These are phyloP conservation scores for Waltiozyma sp. DNA, from an alignment of 1,139 yeast genomes.

Conservation along the genomic window DNA sequence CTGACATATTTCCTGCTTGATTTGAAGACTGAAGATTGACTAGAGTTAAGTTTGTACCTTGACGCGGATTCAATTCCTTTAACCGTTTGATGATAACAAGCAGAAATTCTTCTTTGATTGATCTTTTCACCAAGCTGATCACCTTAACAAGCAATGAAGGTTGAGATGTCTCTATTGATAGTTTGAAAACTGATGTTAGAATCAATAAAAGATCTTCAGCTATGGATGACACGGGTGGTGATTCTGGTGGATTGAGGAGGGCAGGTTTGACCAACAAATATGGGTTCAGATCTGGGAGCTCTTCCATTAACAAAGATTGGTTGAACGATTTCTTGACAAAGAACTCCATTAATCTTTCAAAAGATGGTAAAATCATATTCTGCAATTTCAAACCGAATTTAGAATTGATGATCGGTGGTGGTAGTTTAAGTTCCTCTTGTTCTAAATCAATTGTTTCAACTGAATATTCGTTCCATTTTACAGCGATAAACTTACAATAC, in stretches of 20 bases:
- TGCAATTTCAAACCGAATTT: constrained; percentile 50
- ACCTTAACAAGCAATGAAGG: constrained; percentile 41
- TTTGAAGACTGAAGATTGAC: neutral
- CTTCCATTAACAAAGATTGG: constrained; percentile 73
- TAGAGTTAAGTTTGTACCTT: constrained; percentile 17
- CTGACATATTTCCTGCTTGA: too few relatives aligned
- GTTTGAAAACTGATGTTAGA: constrained; percentile 52
- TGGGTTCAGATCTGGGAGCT: constrained; percentile 40
- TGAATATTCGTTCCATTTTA: constrained; percentile 43
- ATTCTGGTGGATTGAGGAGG: constrained; percentile 8
- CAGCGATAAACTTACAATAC: constrained; percentile 65
- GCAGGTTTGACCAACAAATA: constrained; percentile 6
- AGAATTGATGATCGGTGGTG: constrained; percentile 48
- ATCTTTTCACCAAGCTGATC: constrained; percentile 32
- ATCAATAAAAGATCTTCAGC: constrained; percentile 78
- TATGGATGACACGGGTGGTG: constrained; percentile 64
- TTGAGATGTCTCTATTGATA: constrained; percentile 52
- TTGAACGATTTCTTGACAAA: constrained; percentile 73
- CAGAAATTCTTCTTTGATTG: constrained; percentile 36
- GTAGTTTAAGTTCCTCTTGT: constrained; percentile 25
- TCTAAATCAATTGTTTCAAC: neutral
- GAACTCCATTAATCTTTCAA: constrained; percentile 52
- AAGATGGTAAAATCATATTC: constrained; percentile 43
- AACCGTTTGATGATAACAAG: constrained; percentile 40
- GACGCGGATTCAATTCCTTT: constrained; percentile 44